phyloP scores from a whole-genome alignment of 2,329 filamentous ascomycete species.

The Thelonectria blattea region DNA sequence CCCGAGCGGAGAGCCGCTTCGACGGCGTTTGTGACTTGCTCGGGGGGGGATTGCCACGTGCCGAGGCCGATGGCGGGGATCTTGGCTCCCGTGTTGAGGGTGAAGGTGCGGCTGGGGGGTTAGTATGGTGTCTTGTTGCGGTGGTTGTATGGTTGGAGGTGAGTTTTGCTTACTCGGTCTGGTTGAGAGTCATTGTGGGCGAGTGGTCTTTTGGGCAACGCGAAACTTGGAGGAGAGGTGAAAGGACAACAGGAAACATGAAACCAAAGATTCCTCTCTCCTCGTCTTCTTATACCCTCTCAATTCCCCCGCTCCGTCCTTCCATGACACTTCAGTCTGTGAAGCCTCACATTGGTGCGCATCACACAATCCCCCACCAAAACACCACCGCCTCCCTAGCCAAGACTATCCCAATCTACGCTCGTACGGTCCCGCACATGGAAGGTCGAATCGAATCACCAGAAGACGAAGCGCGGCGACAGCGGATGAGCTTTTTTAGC shows the following conservation, averaged over 20 bases:
- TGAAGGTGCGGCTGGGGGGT: conserved; percentile 54
- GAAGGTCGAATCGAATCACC: neutral
- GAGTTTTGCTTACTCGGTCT: conserved; percentile 18
- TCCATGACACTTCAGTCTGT: conserved; percentile 6
- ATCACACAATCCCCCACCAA: conserved; percentile 12
- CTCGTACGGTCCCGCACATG: neutral
- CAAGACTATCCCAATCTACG: neutral
- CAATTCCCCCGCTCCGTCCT: neutral
- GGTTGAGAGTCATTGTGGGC: conserved; percentile 22
- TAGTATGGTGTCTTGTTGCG: neutral
- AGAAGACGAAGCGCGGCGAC: neutral
- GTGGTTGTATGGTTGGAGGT: neutral
- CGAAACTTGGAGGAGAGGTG: neutral
- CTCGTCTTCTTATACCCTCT: conserved; percentile 3
- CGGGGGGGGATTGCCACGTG: conserved; percentile 77
- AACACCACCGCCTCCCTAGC: neutral
- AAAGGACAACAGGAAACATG: neutral
- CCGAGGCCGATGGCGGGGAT: conserved; percentile 80
- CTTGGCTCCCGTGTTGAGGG: conserved; percentile 76
- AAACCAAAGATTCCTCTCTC: neutral
- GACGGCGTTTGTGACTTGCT: conserved; percentile 74
- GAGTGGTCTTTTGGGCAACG: neutral
- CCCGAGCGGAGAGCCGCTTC: conserved; percentile 70
- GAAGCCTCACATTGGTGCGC: conserved; percentile 24
- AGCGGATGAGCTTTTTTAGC: neutral